Evolutionary conservation across 2,329 filamentous ascomycete species (phyloP), one percentile per base, ranked within the genome.

Genomic region (Colletotrichum musicola): DNA sequence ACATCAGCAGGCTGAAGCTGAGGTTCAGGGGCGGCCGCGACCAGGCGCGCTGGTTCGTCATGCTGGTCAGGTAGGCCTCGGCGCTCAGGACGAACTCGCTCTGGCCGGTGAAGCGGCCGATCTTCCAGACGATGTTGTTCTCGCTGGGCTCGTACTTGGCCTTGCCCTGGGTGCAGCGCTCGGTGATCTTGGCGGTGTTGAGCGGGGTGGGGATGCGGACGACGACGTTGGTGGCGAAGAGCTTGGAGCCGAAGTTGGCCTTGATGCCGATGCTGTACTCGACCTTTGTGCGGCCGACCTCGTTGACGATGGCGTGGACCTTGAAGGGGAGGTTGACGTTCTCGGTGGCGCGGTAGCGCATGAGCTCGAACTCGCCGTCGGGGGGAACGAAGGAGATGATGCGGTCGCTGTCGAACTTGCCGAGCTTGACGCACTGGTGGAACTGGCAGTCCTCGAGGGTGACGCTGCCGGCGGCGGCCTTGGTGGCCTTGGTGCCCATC

Each of bases 251-350:
- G 77, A 98, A 99, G 82, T 99, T 99, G 72, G 96, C 95, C 77
- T 96, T 95, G 77, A 99, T 95, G 62, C 94, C 94, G 75, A 99
- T 97, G 83, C 94, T 97, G 84, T 98, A 99, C 81, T 99, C 96
- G 69, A 99, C 96, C 81, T 98, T 98, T 49, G 94, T 96, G 77
- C 96, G 97, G 72, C 96, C 95, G 68, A 98, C 89, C 81, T 99
- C 96, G 78, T 97, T 97, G 77, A 99, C 96, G 73, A 99, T 99
- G 73, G 95, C 95, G 78, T 99, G 96, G 10, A 99, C 94, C 80
- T 98, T 98, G 88, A 99, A 99, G 0, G 96, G 97, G 16, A 99
- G 85, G 78, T 99, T 99, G 78, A 99, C 95, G 77, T 99, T 99
- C 80, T 99, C 96, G 25, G 95, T 98, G 12, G 96, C 95, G 60